Base-by-base conservation (phyloP, 2,329 filamentous ascomycete genomes). In the Coniochaeta sp. region DNA sequence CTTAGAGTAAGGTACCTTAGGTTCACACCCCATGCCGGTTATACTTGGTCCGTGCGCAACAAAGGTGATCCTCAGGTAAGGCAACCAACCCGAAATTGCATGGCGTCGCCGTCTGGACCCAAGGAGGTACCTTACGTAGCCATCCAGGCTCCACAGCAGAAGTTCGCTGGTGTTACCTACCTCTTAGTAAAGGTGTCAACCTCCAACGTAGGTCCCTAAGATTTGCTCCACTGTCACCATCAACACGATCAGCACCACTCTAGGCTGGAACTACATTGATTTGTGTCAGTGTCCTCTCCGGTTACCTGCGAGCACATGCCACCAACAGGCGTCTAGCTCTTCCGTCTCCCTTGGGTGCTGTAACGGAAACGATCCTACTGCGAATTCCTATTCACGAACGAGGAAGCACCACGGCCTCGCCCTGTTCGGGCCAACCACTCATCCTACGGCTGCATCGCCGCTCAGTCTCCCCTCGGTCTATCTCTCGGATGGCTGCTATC, bases 401-500 rank as follows among this genome's bases (percentile, higher is more conserved):
- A 40, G 5, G 22, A 19, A 16, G 40, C 47, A 26, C 14, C 26
- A 16, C 24, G 22, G 47, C 47, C n/a, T 47, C 19, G n/a, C 22
- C 43, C 43, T 9, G 6, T 47, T 24, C 11, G 43, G 19, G 43
- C 9, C 43, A 19, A 31, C 24, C 22, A 24, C 56, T 22, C 54
- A 43, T n/a, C 58, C 44, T 50, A 52, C 54, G 17, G 38, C 33
- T 24, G 31, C 54, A 38, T 57, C 47, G 47, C 19, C 26, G 12
- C n/a, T 31, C 16, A n/a, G 22, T 31, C 26, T 31, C 12, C 26
- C 8, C 47, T 22, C 14, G 2, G 5, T 7, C 47, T n/a, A n/a
- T 28, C 24, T 17, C 26, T 31, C 47, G 47, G 47, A 63, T 81
- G 79, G 73, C 77, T 72, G 67, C 73, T 74, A 68, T 72, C 64